Base-by-base conservation (phyloP, 768 basidiomycete species). In the Candolleomyces eurysporus region DNA sequence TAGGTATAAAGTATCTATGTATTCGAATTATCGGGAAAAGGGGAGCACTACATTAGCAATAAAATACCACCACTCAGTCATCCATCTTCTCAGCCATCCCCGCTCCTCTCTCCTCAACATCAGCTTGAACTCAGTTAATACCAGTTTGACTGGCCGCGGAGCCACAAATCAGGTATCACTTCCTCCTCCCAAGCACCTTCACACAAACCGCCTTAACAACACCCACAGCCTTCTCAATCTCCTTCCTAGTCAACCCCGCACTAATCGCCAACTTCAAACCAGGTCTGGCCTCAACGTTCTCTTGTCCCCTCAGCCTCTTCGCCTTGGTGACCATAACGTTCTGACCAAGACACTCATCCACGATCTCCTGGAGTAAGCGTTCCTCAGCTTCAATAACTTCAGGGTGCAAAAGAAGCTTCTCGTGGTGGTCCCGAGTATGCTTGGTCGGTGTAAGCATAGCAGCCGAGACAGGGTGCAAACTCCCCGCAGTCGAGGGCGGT, bases 251-350 rank as follows among this genome's bases (percentile, higher is more conserved):
- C 65, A 98, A 72, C 14, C 86, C 94, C 14, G 87, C 84, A 5
- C 84, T 89, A 63, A 96, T 76, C 22, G 90, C 89, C n/a, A 98
- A 76, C 63, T 92, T 84, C 62, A 98, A 86, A 66, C 90, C 92
- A 42, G 97, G 94, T 50, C 88, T 80, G 16, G 86, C 82, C 71
- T 97, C 94, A 16, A 84, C 78, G 64, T 85, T 76, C 79, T 99
- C 96, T 75, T 97, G 95, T 5, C 89, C 87, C 54, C 84, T 83
- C 65, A 97, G 72, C 60, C 93, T 76, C 78, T 91, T 91, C 46
- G 94, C 89, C 22, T 92, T 83, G 3, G 94, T 96, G 61, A 97
- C 76, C 66, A 98, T 78, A 49, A 99, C 89, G 10, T 93, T 94
- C 65, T 92, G 91, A 6, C 78, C 77, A 46, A 94, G 76, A 0